A percentile compares a stretch with the other conserved stretches of the same genome.
Conservation (phyloP, 768 basidiomycete genomes). For the Termitomyces titanicus region DNA sequence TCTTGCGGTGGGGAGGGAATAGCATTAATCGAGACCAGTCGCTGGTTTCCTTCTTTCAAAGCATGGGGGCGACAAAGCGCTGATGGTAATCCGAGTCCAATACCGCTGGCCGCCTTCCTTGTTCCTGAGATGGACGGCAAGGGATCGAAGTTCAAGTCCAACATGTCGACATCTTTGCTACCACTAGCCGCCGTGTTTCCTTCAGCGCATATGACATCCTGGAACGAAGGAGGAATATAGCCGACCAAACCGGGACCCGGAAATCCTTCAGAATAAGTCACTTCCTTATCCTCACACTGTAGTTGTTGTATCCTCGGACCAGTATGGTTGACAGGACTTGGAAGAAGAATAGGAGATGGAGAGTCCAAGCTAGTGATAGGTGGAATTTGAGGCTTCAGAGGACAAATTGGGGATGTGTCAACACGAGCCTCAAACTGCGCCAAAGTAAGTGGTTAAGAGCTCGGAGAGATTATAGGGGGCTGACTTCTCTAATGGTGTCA, state of each 20-base stretch:
- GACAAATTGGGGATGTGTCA: background rate
- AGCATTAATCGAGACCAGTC: background rate
- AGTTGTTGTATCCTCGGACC: background rate
- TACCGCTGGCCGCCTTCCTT: conserved; percentile 7
- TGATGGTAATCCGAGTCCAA: conserved; percentile 13
- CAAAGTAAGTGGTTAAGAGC: background rate
- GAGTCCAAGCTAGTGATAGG: conserved; percentile 1
- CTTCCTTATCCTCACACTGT: background rate
- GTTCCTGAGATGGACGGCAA: background rate
- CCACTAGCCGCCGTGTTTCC: background rate
- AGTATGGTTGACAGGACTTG: background rate
- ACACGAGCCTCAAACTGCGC: background rate
- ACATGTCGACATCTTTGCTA: background rate
- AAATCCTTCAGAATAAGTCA: background rate
- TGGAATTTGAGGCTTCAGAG: conserved; percentile 4
- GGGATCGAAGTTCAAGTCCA: background rate
- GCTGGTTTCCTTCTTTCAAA: background rate
- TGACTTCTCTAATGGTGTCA: background rate
- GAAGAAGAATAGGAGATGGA: conserved; percentile 13
- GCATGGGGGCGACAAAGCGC: background rate
- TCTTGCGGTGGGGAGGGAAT: background rate
- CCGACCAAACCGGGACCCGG: background rate
- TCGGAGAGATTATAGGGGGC: background rate
- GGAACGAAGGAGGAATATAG: too few species aligned
- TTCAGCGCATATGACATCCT: background rate